Conservation (phyloP, 352 stramenopile species). For the Phytophthora fragariae region DNA sequence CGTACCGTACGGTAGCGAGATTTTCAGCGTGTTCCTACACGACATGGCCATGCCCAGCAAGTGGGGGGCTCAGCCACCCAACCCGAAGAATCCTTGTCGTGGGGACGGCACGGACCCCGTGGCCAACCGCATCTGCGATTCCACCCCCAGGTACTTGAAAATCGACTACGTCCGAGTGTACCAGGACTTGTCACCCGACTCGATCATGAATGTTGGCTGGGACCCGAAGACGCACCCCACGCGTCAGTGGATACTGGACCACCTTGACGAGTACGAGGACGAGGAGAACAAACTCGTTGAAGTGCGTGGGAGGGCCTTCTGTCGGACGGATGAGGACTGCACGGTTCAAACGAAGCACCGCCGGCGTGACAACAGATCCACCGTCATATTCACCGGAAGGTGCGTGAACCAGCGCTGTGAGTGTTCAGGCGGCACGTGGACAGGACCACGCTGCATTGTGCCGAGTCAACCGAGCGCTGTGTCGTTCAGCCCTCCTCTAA, state of each 20-base stretch:
- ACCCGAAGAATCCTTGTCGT: constrained; percentile 62
- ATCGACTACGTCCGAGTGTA: constrained; percentile 87
- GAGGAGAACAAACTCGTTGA: constrained; percentile 61
- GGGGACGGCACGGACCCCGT: constrained; percentile 53
- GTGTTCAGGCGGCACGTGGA: constrained; percentile 48
- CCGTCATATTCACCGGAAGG: constrained; percentile 34
- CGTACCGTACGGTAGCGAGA: no score
- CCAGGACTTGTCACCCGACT: constrained; percentile 53
- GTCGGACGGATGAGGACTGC: constrained; percentile 63
- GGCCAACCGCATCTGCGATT: constrained; percentile 64
- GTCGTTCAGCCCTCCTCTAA: constrained; percentile 37
- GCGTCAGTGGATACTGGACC: constrained; percentile 75
- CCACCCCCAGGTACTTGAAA: constrained; percentile 75
- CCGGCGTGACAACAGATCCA: background rate
- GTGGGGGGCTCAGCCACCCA: constrained; percentile 85
- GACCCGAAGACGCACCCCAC: constrained; percentile 75
- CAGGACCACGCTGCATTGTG: constrained; percentile 57
- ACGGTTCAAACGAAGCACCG: constrained; percentile 40
- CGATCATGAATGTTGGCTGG: constrained; percentile 65
- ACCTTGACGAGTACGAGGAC: constrained; percentile 82
- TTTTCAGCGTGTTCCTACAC: no score
- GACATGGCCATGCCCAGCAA: constrained; percentile 88
- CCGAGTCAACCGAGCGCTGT: constrained; percentile 18
- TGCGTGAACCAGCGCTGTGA: constrained; percentile 56
- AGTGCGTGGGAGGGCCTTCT: constrained; percentile 72